A percentile compares a stretch with the other conserved stretches of the same genome.
phyloP scores from a whole-genome alignment of 2,329 filamentous ascomycete species.

The Lasiodiplodia citricola region DNA sequence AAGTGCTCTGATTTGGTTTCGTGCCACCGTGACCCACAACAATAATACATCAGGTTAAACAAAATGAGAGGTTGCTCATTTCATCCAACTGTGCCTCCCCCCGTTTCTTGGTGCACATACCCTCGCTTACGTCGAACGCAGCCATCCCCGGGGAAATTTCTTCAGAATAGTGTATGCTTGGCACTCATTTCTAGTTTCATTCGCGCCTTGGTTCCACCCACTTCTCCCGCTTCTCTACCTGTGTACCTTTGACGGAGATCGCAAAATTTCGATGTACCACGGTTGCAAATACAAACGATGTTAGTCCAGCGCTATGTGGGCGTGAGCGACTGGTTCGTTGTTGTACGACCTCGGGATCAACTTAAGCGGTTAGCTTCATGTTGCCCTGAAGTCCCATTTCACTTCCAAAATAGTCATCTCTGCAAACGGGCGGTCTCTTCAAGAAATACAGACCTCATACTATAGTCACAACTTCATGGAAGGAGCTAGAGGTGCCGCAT shows the following conservation, averaged over 20 bases:
- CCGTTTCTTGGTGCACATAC: not conserved
- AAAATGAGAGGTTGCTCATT: not conserved
- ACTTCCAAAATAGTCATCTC: not conserved
- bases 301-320: no score
- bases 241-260: not conserved
- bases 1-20: not conserved
- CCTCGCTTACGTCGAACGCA: not conserved
- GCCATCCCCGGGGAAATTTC: not conserved
- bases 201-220: not conserved
- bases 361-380: not conserved
- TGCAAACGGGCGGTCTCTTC: constrained; percentile 1
- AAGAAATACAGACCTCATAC: not conserved
- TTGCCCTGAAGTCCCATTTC: not conserved
- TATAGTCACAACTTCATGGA: not conserved
- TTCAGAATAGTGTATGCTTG: not conserved
- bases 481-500: not conserved
- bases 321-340: no score
- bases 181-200: not conserved
- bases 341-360: not conserved
- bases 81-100: not conserved
- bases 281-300: no score
- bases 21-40: not conserved
- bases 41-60: not conserved
- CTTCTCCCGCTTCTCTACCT: not conserved
- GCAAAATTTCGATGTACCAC: not conserved